Base-by-base conservation (phyloP, 352 stramenopile genomes). In the Pythium dissimile region DNA sequence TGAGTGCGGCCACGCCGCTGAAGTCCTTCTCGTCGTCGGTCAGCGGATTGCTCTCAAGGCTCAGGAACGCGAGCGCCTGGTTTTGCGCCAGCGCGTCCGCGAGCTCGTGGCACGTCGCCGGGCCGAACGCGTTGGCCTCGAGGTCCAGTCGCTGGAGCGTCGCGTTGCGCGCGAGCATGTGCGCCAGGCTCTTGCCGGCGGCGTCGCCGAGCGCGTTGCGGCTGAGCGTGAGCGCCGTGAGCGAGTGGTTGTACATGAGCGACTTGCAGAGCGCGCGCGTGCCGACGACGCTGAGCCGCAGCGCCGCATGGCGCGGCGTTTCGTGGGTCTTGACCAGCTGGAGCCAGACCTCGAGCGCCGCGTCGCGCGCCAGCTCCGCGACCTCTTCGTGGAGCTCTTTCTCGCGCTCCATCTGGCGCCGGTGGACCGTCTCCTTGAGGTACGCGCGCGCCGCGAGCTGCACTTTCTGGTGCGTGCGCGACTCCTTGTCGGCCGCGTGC, bases 21-120 rank as follows among this genome's bases (percentile, higher is more conserved):
- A 86, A 84, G 46, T 92, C 80, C 49, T 84, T 86, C 57, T 92
- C 82, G 59, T 90, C 77, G 59, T 85, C 75, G 0, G 80, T 92
- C 20, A 92, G 66, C 11, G 80, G 78, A 35, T 92, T 92, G 62
- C 80, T 92, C 65, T 92, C 82, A 20, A 92, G 64, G 38, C 72
- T 90, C 39, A 92, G 50, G 18, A 69, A 77, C 62, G 73, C 66
- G 35, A 89, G 67, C 21, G 69, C 75, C 34, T 72, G 67, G 64
- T 90, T 92, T 11, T 54, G 42, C 10, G 49, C 46, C 21, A 92
- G 61, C 41, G 82, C 82, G 30, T 85, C 76, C 4, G 80, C 78
- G 35, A 92, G 38, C 15, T 80, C 76, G 31, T 64, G 73, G 15
- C 68, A 71, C 10, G 78, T 73, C 39, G 64, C 15, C 2, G 82